Evolutionary conservation across 2,329 filamentous ascomycete genomes (phyloP).

Genomic region (Pleurostoma richardsiae): DNA sequence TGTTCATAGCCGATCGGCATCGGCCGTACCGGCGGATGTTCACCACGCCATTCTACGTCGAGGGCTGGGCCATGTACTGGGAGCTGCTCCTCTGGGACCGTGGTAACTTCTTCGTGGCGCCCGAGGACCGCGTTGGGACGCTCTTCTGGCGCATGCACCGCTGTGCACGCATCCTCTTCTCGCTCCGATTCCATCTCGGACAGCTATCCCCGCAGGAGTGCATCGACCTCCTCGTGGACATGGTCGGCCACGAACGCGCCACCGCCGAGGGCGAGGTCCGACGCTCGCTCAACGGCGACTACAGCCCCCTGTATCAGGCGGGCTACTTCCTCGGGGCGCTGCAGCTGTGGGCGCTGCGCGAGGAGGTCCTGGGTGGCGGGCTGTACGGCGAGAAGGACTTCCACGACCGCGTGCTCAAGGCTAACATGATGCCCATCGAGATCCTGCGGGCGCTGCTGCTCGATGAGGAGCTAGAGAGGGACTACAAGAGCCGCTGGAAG

Average conservation of each 20-base stretch:
- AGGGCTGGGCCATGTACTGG: slow-evolving; percentile 60
- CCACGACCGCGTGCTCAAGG: slow-evolving; percentile 45
- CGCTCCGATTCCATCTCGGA: slow-evolving; percentile 52
- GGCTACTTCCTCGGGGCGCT: slow-evolving; percentile 56
- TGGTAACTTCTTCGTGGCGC: slow-evolving; percentile 41
- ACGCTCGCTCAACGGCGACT: slow-evolving; percentile 49
- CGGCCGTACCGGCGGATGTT: slow-evolving; percentile 47
- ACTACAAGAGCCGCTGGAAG: slow-evolving; percentile 9
- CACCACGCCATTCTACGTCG: slow-evolving; percentile 52
- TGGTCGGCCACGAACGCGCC: slow-evolving; percentile 53
- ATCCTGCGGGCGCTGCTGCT: slow-evolving; percentile 6
- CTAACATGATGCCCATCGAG: slow-evolving; percentile 25
- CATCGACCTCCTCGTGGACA: slow-evolving; percentile 49
- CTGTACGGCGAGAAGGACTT: slow-evolving; percentile 45
- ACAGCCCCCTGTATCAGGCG: slow-evolving; percentile 53
- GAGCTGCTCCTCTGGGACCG: slow-evolving; percentile 53
- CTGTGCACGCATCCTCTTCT: slow-evolving; percentile 54
- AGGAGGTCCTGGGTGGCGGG: slow-evolving; percentile 36
- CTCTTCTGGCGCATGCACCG: slow-evolving; percentile 61
- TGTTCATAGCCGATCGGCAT: slow-evolving; percentile 39
- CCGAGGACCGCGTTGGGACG: slow-evolving; percentile 50
- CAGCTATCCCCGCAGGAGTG: slow-evolving; percentile 47
- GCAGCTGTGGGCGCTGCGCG: slow-evolving; percentile 45
- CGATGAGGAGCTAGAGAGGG: slow-evolving; percentile 3
- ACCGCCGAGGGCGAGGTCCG: slow-evolving; percentile 58